Evolutionary conservation across 331 rosid species (phyloP).

Genomic region (Cucumis variabilis): DNA sequence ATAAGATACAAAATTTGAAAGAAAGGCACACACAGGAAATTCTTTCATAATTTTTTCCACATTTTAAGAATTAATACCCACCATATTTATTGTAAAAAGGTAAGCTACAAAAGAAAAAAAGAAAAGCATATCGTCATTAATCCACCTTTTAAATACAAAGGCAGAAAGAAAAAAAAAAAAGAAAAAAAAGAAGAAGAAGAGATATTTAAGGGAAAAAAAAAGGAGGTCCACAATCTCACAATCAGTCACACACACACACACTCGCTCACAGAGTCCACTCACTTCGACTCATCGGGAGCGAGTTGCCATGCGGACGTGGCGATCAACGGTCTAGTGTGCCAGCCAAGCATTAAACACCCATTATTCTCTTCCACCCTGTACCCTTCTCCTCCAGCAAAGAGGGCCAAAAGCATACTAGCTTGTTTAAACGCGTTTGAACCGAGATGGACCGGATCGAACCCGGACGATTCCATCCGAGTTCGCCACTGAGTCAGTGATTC

Average conservation of each 20-base stretch:
- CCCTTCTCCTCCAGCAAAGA: constrained; percentile 72
- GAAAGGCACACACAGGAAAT: background rate
- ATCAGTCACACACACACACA: background rate
- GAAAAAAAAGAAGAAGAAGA: no score
- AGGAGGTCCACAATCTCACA: constrained; percentile 36
- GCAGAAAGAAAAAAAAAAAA: background rate
- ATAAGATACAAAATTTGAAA: background rate
- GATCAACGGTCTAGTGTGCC: constrained; percentile 86
- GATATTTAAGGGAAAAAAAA: background rate
- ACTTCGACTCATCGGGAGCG: constrained; percentile 23
- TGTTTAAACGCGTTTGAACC: constrained; percentile 88
- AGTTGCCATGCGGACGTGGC: constrained; percentile 87
- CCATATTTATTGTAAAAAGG: constrained; percentile 28
- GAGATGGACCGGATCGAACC: constrained; percentile 75
- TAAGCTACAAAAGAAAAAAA: background rate
- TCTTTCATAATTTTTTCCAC: background rate
- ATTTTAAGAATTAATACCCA: constrained; percentile 2
- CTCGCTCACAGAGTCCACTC: constrained; percentile 34
- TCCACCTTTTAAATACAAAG: constrained; percentile 11
- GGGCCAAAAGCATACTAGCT: constrained; percentile 68
- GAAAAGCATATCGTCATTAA: background rate
- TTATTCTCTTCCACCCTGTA: constrained; percentile 79
- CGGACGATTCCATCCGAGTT: constrained; percentile 57
- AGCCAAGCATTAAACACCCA: constrained; percentile 81
- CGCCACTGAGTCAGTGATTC: constrained; percentile 75